Evolutionary conservation across 2,329 filamentous ascomycete species (phyloP), one percentile per base, ranked within the genome.

Genomic region (Pseudomassariella vexata): DNA sequence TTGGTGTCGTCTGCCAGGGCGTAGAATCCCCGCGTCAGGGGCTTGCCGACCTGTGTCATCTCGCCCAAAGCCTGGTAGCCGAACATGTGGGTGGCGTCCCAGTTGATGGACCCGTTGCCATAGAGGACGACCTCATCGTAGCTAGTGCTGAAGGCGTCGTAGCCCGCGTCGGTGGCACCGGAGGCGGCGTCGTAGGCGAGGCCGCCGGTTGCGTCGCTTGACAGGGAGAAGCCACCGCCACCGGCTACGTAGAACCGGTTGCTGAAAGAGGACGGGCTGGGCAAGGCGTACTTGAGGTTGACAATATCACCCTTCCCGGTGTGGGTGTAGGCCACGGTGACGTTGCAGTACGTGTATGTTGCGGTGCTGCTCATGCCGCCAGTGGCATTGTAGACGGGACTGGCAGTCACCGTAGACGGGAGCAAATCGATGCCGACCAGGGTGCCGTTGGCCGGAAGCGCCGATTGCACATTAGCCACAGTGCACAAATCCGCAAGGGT

Each of bases 101-200:
- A 73, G 48, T 74, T 69, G 42, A 70, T 56, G 3, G 65, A 63
- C 9, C 68, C 69, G 36, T 76, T 72, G n/a, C 52, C 62, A 30
- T 52, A 47, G 2, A 70, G 52, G 10, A 60, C 53, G 2, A 64
- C 59, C 12, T 55, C 50, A 31, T 60, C 55, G 26, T 50, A 59
- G 37, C 47, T 56, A 35, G 49, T 46, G 38, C 47, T 46, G 44
- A 67, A 65, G 11, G 58, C 60, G 30, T 58, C 62, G 35, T 66
- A 68, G 4, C 65, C 65, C 9, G 55, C 64, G 30, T 59, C 55
- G 4, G 63, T 66, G 25, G 54, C 55, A 30, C 63, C 65, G 1
- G 49, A 44, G 2, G 45, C 57, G 15, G 63, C 62, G 24, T 61
- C 62, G 28, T 66, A 67, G 14, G 46, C 35, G 12, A 67, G 53